Evolutionary conservation across 2,329 filamentous ascomycete species (phyloP).

Genomic region (Graphilbum ipis-grandicollis): DNA sequence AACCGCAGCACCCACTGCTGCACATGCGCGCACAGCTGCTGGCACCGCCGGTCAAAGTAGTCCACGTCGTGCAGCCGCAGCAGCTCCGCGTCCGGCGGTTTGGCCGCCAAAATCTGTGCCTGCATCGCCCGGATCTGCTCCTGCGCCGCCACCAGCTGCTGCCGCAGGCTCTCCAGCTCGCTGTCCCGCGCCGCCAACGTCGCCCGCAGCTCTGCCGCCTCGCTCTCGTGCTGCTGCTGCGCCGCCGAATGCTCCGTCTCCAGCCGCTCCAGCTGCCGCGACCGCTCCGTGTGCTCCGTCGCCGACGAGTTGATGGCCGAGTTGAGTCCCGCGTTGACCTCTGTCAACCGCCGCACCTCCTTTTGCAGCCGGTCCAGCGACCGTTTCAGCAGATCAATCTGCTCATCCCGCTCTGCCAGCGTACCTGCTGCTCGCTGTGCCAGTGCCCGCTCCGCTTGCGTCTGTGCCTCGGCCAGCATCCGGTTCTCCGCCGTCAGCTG

Average conservation of each 20-base stretch:
- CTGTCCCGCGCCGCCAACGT: constrained; percentile 64
- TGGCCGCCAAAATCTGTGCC: constrained; percentile 37
- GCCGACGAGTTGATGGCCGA: constrained; percentile 64
- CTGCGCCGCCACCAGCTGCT: constrained; percentile 59
- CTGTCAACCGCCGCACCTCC: constrained; percentile 63
- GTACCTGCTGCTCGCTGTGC: constrained; percentile 49
- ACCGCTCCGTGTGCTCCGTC: constrained; percentile 56
- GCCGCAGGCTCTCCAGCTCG: constrained; percentile 62
- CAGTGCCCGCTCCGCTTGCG: constrained; percentile 41
- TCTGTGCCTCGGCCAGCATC: constrained; percentile 54
- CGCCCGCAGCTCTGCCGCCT: constrained; percentile 4
- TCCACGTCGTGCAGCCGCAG: constrained; percentile 74
- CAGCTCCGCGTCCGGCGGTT: constrained; percentile 48
- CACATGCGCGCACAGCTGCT: constrained; percentile 86
- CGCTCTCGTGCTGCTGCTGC: constrained; percentile 22
- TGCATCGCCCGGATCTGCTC: constrained; percentile 41
- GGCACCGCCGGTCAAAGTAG: constrained; percentile 86
- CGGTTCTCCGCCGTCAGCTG: constrained; percentile 76
- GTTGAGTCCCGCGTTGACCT: constrained; percentile 65
- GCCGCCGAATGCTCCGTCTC: constrained; percentile 50
- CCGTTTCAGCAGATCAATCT: constrained; percentile 68
- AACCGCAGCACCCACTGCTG: constrained; percentile 97
- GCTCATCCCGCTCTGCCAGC: constrained; percentile 65
- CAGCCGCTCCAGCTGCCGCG: constrained; percentile 49
- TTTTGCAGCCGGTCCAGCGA: constrained; percentile 66